Evolutionary conservation across 345 rosid species (phyloP), one percentile per base, ranked within the genome.

Genomic region (Gynandropsis gynandra): DNA sequence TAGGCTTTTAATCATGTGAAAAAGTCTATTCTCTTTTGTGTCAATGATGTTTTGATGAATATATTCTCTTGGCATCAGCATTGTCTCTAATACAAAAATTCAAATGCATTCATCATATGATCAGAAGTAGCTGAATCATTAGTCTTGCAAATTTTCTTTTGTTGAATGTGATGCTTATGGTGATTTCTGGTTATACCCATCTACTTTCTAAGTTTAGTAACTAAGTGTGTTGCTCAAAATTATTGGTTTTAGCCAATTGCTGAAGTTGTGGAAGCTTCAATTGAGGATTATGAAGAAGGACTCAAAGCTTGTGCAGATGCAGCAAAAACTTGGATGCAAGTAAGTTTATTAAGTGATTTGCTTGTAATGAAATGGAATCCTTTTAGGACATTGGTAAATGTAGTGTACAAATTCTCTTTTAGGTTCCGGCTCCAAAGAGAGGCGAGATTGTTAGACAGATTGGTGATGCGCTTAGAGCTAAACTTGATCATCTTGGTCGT

Each of bases 391-490:
- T 14, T 20, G 29, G 31, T 24, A n/a, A 10, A 16, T 16, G 11
- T 8, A 45, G 48, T 32, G 31, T 4, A 13, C 17, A 8, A 14
- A 34, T n/a, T 39, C 0, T 24, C 20, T 7, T 42, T 51, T 56
- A 92, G 98, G 85, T 88, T 71, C 88, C 98, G 16, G 90, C 97
- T 46, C 96, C 98, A 0, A 85, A 87, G 85, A 85, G 98, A 74
- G 96, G 98, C 56, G 94, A 92, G 33, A 81, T 92, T 46, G 98
- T 92, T 47, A 77, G 97, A 59, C 97, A 92, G 63, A 92, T 92
- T 21, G 95, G 98, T 9, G 95, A 92, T 40, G 97, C 98, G 4
- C 50, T 92, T 42, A 75, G 97, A 71, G 72, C 62, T 16, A 92
- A 92, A 55, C 88, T 92, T 39, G 75, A 76, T 49, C 81, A 71